These are phyloP conservation scores for Thalassiosira allenii DNA, from an alignment of 352 stramenopile genomes.

Conservation along the genomic window DNA sequence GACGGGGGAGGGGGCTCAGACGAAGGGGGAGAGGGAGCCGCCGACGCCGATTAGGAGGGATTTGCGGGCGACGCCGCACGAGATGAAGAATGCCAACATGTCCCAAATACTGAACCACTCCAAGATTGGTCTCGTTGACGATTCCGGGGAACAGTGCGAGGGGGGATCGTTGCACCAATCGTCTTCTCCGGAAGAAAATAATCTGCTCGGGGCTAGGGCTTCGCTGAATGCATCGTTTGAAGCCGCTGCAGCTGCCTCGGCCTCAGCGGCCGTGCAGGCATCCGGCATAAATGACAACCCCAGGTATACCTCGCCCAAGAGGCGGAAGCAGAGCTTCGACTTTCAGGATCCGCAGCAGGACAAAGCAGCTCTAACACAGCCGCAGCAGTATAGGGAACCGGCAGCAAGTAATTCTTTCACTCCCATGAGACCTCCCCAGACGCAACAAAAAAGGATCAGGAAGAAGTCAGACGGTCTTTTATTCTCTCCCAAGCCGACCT, in stretches of 20 bases:
- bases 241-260: not conserved
- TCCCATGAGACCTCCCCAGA: not conserved
- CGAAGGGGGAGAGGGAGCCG: too few relatives aligned
- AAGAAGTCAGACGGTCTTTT: conserved; percentile 4
- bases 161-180: too few relatives aligned
- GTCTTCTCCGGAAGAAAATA: too few relatives aligned
- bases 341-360: too few relatives aligned
- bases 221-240: conserved; percentile 9
- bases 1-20: not conserved
- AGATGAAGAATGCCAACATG: not conserved
- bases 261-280: not conserved
- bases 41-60: too few relatives aligned
- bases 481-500: conserved; percentile 3
- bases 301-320: not conserved
- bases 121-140: not conserved
- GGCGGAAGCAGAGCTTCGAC: not conserved
- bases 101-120: conserved; percentile 1
- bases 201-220: too few relatives aligned
- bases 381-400: not conserved
- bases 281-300: not conserved
- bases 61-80: not conserved
- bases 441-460: conserved; percentile 5
- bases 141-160: not conserved
- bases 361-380: too few relatives aligned
- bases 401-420: not conserved